Percentiles rank a stretch among this genome's conserved stretches.
Evolutionary conservation across 2,329 filamentous ascomycete species (phyloP).

Genomic region (Capronia epimyces): DNA sequence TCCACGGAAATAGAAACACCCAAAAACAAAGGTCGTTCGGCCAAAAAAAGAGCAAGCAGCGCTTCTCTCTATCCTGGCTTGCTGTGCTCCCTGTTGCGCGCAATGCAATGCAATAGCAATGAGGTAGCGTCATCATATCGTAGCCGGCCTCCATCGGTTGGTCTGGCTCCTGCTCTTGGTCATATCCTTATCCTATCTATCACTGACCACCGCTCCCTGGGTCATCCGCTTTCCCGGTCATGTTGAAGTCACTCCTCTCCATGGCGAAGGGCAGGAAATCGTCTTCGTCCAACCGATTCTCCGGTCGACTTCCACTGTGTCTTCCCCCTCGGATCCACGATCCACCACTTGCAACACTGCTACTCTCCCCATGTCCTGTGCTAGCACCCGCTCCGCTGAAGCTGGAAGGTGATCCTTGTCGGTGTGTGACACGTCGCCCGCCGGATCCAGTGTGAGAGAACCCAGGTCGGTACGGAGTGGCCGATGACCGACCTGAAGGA

Average conservation of each 20-base stretch:
- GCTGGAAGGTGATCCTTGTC: conserved; percentile 25
- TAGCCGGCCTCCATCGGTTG: no score
- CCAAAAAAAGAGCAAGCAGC: no score
- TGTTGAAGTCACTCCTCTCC: conserved; percentile 27
- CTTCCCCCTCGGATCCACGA: conserved; percentile 18
- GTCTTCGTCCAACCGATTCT: conserved; percentile 26
- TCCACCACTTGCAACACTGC: neutral
- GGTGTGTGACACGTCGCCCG: conserved; percentile 16
- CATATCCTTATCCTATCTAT: neutral
- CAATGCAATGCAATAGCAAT: no score
- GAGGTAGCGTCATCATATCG: no score
- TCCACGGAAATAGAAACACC: no score
- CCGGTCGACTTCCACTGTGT: conserved; percentile 23
- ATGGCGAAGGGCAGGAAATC: conserved; percentile 29
- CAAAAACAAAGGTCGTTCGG: no score
- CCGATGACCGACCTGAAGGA: conserved; percentile 23
- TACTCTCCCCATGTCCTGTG: conserved; percentile 23
- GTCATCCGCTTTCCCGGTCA: conserved; percentile 7
- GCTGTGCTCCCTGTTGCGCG: no score
- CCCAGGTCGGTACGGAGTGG: conserved; percentile 16
- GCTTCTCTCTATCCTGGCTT: no score
- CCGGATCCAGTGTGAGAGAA: conserved; percentile 6
- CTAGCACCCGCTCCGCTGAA: conserved; percentile 24
- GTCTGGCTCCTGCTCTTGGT: no score
- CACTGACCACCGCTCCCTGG: neutral